A percentile compares a stretch with the other conserved stretches of the same genome.
Conservation (phyloP, 192 early-diverging fungal species). For the Backusella mclennaniae region DNA sequence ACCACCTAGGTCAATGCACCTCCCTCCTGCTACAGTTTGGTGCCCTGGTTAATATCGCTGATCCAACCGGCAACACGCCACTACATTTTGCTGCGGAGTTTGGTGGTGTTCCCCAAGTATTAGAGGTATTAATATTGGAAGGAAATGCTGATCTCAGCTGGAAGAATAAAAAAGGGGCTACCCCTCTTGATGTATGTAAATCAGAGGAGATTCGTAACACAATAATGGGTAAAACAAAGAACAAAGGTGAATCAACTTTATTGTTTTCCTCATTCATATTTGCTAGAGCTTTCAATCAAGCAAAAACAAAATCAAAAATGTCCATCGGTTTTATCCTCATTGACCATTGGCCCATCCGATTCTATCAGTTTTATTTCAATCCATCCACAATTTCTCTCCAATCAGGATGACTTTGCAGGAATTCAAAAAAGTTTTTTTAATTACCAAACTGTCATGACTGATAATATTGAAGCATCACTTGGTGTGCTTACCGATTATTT, state of each 20-base stretch:
- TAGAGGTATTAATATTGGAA: slow-evolving; percentile 42
- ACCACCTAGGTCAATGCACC: slow-evolving; percentile 43
- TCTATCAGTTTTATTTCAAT: background rate
- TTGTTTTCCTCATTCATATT: background rate
- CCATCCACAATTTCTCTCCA: background rate
- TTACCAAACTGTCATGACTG: slow-evolving; percentile 45
- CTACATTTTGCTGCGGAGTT: slow-evolving; percentile 54
- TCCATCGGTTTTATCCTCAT: background rate
- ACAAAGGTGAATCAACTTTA: background rate
- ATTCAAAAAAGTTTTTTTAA: slow-evolving; percentile 43
- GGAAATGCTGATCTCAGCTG: slow-evolving; percentile 42
- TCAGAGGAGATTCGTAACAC: slow-evolving; percentile 36
- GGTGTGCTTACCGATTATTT: slow-evolving; percentile 46
- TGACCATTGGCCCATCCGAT: background rate
- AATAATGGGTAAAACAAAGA: background rate
- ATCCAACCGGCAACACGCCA: slow-evolving; percentile 49
- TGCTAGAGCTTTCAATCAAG: background rate
- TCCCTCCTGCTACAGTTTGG: slow-evolving; percentile 44
- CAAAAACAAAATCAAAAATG: background rate
- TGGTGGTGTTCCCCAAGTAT: slow-evolving; percentile 44
- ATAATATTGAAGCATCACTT: slow-evolving; percentile 42
- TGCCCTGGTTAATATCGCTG: slow-evolving; percentile 44
- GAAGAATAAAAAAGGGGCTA: slow-evolving; percentile 45
- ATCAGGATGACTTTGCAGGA: slow-evolving; percentile 39
- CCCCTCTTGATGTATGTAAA: slow-evolving; percentile 45